Evolutionary conservation across 768 basidiomycete species (phyloP).

Genomic region (Scleroderma bovista): DNA sequence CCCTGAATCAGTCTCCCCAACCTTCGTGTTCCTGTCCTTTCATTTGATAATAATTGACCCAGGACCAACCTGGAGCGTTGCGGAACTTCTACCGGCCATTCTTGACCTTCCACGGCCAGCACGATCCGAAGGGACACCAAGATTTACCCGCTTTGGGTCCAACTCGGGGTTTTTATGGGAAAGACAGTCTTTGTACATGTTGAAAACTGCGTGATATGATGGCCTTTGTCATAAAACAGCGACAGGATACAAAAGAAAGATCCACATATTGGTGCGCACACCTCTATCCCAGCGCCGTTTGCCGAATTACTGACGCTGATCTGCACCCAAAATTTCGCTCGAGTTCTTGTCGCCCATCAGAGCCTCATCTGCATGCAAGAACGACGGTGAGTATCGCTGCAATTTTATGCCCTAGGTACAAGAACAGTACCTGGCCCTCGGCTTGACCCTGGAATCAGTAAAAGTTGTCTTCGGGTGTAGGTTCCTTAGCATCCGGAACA

Average conservation of each 20-base stretch:
- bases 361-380: constrained; percentile 88
- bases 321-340: constrained; percentile 79
- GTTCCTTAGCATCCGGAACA: constrained; percentile 54
- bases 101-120: constrained; percentile 15
- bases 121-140: constrained; percentile 23
- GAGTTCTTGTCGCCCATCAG: constrained; percentile 92
- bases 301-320: constrained; percentile 68
- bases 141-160: constrained; percentile 29
- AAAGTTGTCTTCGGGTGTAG: constrained; percentile 62
- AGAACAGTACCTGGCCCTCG: constrained; percentile 42
- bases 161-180: constrained; percentile 15
- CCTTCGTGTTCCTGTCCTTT: not conserved
- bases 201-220: constrained; percentile 27
- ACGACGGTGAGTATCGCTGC: constrained; percentile 84
- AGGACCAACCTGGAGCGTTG: constrained; percentile 13
- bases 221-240: not conserved
- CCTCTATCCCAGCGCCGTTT: constrained; percentile 95
- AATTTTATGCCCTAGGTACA: constrained; percentile 89
- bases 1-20: not conserved
- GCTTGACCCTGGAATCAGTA: constrained; percentile 45
- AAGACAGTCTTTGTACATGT: constrained; percentile 36
- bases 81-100: constrained; percentile 9
- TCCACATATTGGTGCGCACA: constrained; percentile 57
- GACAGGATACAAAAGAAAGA: not conserved
- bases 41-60: constrained; percentile 14